A percentile compares a stretch with the other conserved stretches of the same genome.
Evolutionary conservation across 2,329 filamentous ascomycete genomes (phyloP).

Genomic region (Aschersonia sp.): DNA sequence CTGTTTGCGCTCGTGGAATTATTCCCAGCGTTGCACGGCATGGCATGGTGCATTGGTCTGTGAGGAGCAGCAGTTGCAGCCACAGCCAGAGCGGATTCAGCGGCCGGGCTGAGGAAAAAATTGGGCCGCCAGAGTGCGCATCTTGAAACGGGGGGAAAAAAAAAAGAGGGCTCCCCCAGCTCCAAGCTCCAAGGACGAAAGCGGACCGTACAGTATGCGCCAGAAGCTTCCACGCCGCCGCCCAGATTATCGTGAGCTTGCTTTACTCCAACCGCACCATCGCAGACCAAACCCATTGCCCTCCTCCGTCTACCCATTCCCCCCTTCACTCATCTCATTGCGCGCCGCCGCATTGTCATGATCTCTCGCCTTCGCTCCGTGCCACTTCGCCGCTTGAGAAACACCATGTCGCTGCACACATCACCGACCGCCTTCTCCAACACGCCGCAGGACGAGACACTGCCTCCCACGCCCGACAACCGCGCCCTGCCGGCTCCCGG

Average conservation of each 20-base stretch:
- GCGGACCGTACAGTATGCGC: no score
- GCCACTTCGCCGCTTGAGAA: not conserved
- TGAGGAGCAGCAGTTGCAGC: no score
- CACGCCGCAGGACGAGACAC: not conserved
- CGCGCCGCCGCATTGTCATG: not conserved
- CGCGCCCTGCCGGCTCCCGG: constrained; percentile 13
- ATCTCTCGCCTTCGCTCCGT: not conserved
- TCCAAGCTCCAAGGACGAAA: no score
- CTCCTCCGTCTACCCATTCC: not conserved
- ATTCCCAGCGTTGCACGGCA: not conserved
- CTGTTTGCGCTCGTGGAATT: not conserved
- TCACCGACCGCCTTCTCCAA: not conserved
- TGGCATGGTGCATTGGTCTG: not conserved
- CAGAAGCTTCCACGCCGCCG: no score
- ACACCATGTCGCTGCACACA: not conserved
- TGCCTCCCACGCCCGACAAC: constrained; percentile 1
- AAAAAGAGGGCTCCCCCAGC: not conserved
- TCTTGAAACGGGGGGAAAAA: not conserved
- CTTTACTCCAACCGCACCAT: not conserved
- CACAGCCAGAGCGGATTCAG: no score
- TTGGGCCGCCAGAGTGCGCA: not conserved
- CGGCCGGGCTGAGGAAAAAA: not conserved
- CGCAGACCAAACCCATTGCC: not conserved
- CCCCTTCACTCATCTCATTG: not conserved
- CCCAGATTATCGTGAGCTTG: no score